phyloP scores from a whole-genome alignment of 2,329 filamentous ascomycete species.

The Beauveria scarabaeidicola region DNA sequence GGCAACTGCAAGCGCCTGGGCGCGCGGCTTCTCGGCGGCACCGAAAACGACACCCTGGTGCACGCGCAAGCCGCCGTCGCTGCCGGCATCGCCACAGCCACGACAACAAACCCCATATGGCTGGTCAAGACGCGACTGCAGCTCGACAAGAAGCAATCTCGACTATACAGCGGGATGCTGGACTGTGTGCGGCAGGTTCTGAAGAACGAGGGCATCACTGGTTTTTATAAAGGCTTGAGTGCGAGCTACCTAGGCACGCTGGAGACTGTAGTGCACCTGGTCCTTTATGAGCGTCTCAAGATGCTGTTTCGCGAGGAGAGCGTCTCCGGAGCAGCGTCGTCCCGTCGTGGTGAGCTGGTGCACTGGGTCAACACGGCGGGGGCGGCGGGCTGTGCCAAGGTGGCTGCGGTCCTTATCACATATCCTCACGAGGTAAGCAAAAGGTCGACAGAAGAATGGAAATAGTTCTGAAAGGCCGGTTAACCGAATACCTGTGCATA shows the following conservation, averaged over 20 bases:
- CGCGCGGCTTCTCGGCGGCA: conserved; percentile 62
- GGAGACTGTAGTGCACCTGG: conserved; percentile 87
- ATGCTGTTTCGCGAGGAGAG: conserved; percentile 51
- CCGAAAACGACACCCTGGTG: conserved; percentile 62
- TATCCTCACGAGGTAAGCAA: conserved; percentile 77
- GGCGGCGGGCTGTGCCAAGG: conserved; percentile 80
- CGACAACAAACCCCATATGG: conserved; percentile 94
- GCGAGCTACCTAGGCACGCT: conserved; percentile 86
- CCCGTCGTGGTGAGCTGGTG: conserved; percentile 37
- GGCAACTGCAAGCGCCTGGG: conserved; percentile 84
- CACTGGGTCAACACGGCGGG: conserved; percentile 57
- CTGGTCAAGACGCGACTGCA: conserved; percentile 89
- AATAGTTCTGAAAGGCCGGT: background rate
- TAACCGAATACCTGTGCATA: background rate
- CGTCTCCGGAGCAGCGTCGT: conserved; percentile 34
- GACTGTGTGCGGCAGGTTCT: conserved; percentile 81
- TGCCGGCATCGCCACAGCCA: conserved; percentile 78
- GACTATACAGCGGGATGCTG: conserved; percentile 76
- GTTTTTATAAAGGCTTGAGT: conserved; percentile 81
- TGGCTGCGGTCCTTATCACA: conserved; percentile 72
- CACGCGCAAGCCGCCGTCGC: conserved; percentile 68
- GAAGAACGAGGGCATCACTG: conserved; percentile 67
- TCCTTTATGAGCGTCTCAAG: conserved; percentile 91
- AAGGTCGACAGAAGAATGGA: background rate
- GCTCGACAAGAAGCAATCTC: conserved; percentile 66